Percentiles rank a stretch among this genome's conserved stretches.
These are phyloP conservation scores for Rhazya stricta DNA, from an alignment of 257 asterid genomes.

Conservation along the genomic window DNA sequence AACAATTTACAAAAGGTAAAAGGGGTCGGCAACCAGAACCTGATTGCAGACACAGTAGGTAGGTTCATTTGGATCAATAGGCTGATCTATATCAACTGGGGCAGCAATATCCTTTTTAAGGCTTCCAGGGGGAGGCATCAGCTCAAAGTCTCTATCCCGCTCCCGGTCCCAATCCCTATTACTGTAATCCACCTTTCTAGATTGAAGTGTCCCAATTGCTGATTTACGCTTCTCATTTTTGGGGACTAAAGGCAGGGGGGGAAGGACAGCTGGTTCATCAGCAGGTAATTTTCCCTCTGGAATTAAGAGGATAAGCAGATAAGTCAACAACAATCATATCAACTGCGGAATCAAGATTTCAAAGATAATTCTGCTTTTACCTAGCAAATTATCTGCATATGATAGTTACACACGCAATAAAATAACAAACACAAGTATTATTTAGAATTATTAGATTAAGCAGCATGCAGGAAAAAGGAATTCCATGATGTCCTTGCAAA, in stretches of 20 bases:
- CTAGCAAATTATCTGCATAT: neutral
- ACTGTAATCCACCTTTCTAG: constrained; percentile 71
- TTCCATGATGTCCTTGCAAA: neutral
- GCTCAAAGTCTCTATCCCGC: constrained; percentile 88
- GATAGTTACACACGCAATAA: neutral
- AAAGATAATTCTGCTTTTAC: neutral
- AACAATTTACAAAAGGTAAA: neutral
- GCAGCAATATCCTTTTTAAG: constrained; percentile 68
- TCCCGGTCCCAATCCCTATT: constrained; percentile 92
- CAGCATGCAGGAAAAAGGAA: neutral
- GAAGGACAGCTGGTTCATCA: constrained; percentile 88
- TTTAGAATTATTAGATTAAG: neutral
- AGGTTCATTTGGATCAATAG: constrained; percentile 96
- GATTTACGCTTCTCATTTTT: constrained; percentile 67
- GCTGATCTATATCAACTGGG: constrained; percentile 70
- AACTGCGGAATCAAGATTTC: constrained; percentile 4
- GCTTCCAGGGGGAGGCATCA: constrained; percentile 99
- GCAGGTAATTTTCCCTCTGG: constrained; percentile 87
- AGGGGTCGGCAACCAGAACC: constrained; percentile 30
- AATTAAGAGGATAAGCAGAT: constrained; percentile 12
- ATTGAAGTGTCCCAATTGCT: constrained; percentile 54
- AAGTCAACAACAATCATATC: neutral
- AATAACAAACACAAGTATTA: neutral
- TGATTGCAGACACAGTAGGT: constrained; percentile 95
- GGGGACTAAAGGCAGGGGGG: constrained; percentile 75